Evolutionary conservation across 108 stramenopile genomes (phyloP), one percentile per base, ranked within the genome.

Genomic region (Poteriospumella lacustris): DNA sequence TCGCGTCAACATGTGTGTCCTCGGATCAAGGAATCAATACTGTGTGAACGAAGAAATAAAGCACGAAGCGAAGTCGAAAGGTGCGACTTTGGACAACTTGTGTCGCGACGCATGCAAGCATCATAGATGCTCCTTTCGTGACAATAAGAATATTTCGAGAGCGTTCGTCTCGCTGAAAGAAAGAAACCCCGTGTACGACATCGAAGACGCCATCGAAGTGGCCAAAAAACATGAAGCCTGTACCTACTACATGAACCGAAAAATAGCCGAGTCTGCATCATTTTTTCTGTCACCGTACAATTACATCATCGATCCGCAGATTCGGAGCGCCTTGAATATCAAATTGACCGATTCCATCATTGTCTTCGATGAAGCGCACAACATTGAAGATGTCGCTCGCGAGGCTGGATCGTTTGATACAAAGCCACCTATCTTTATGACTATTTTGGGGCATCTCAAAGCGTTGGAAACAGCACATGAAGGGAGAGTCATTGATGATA

Each of bases 341-440:
- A 24, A 73, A 33, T 33, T 73, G 15, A 73, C 9, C 9, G 70
- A 38, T 73, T 3, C 70, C 31, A 33, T 73, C 36, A 24, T 73
- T 3, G 41, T 73, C 26, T 73, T 73, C 47, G 70, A 73, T 73
- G 70, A 73, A 38, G 70, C 70, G 12, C 70, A 73, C 42, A 73
- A 73, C 36, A 73, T 73, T 38, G 70, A 73, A 73, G 70, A 73
- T 73, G 31, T 33, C 36, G 36, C 39, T 31, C 12, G 64, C 9
- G 36, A 38, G 19, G 64, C 15, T 40, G 64, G 12, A 15, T 67
- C 64, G 9, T 15, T 67, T 38, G 64, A 67, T 40, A 19, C 19
- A 67, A 31, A 12, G 39, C 36, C 40, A 67, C 9, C 12, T 40
- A 33, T 41, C 64, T 41, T 67, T 33, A 40, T n/a, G n/a, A n/a